Evolutionary conservation across 139 green algal species (phyloP), one percentile per base, ranked within the genome.

Genomic region (Asterochloris sp.): DNA sequence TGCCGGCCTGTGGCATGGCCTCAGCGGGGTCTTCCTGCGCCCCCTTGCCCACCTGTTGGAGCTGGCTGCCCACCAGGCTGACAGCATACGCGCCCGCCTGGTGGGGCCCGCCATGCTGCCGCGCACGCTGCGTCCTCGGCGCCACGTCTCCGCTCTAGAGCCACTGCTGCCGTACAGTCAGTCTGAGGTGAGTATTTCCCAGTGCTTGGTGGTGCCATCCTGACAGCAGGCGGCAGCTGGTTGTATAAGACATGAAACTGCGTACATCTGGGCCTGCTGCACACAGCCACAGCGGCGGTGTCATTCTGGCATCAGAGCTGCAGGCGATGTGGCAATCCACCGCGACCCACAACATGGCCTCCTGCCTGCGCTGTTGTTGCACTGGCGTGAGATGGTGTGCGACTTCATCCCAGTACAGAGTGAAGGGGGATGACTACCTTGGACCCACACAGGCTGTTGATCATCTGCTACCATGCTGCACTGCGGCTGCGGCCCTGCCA

Each of bases 41-140:
- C 89, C 89, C 1, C 64, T 92, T 62, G 89, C 84, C 29, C 64
- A 27, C 19, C 62, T 86, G 62, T 82, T 92, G 73, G 87, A 90
- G 26, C 89, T 86, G 60, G 69, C 28, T 19, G 88, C 88, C 0
- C 21, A n/a, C 26, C 74, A 83, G 6, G 86, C 89, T 0, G 81
- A 83, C 67, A 85, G 69, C 82, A 81, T 92, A 8, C 79, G 88
- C 60, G 73, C 62, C 12, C 79, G 83, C 0, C 82, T 92, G 60
- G 82, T 80, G 26, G 88, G 89, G 64, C 47, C 64, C 38, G 63
- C 62, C 19, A 21, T 71, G 19, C 26, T 84, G 19, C 54, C 69
- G 73, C 78, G 67, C 13, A 38, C 88, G 77, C 62, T 85, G 16
- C 79, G 88, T 15, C 86, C 86, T n/a, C 84, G 84, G 12, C 82